Evolutionary conservation across 371 early-diverging fungal species (phyloP), one percentile per base, ranked within the genome.

Genomic region (Sporodiniella umbellata): DNA sequence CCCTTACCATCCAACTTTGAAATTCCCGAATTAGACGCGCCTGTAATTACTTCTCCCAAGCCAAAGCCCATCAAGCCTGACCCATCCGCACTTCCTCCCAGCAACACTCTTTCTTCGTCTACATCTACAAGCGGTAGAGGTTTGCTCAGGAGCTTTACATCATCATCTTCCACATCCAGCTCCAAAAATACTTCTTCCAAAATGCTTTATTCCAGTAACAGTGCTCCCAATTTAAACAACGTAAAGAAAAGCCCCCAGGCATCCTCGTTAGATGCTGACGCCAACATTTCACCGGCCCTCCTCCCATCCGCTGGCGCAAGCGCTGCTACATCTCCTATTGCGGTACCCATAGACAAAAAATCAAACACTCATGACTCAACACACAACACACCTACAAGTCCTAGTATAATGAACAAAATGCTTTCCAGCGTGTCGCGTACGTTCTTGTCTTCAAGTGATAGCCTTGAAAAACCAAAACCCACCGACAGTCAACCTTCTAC

Each of bases 1-100:
- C 59, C 75, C 0, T 44, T 87, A 25, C 80, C 81, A 0, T 62
- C 69, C 0, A 19, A 21, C 12, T 67, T 85, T 22, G 83, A 85
- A 10, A 60, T 82, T 8, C 81, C 80, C n/a, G 65, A 69, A 30
- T 51, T 79, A 17, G 62, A 61, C 2, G 58, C 59, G 21, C 56
- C 67, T 7, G n/a, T 51, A 0, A 51, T 51, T 19, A 57, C 55
- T 51, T 60, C 62, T 45, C 46, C 63, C 43, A 38, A 61, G 33
- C 72, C 72, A 5, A 65, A 60, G 19, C 72, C 72, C 0, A 74
- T 74, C 19, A 61, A 58, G 25, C 66, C 76, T 12, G 67, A 73
- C 28, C 62, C 67, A n/a, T 54, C 55, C 11, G 44, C 59, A 10
- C 54, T 62, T 1, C 66, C 67, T 10, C 31, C 54, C 15, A 40